Conservation (phyloP, 164 flowering plant species). For the Magnolia sinica region DNA sequence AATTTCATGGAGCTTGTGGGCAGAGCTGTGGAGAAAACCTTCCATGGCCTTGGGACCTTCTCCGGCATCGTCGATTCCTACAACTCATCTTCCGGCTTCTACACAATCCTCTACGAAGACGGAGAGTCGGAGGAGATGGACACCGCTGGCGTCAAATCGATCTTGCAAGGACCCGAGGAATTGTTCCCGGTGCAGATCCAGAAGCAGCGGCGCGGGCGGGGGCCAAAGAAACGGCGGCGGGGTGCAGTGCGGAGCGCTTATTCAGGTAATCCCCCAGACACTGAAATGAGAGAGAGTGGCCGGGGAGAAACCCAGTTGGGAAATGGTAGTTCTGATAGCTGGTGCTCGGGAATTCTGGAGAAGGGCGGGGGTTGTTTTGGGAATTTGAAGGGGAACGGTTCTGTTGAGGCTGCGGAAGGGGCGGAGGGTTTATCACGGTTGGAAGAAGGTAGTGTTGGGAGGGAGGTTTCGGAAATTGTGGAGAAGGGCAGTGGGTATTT, state of each 20-base stretch:
- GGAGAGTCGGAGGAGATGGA: slow-evolving; percentile 66
- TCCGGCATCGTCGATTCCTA: slow-evolving; percentile 47
- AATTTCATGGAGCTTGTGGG: slow-evolving; percentile 62
- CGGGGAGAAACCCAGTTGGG: background rate
- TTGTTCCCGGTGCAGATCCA: slow-evolving; percentile 5
- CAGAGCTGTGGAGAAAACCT: slow-evolving; percentile 45
- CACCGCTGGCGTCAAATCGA: slow-evolving; percentile 27
- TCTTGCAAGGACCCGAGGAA: slow-evolving; percentile 15
- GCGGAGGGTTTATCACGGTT: background rate
- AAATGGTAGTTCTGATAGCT: background rate
- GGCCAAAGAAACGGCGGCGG: slow-evolving; percentile 39
- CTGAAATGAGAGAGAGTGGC: slow-evolving; percentile 10
- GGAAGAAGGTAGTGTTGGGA: background rate
- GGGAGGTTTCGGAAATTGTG: background rate
- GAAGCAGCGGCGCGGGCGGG: slow-evolving; percentile 26
- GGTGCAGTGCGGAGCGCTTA: background rate
- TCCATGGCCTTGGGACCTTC: slow-evolving; percentile 42
- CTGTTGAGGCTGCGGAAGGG: slow-evolving; percentile 11
- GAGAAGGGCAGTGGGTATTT: slow-evolving; percentile 1
- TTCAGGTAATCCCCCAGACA: slow-evolving; percentile 5
- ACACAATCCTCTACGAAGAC: slow-evolving; percentile 46
- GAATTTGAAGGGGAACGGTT: background rate
- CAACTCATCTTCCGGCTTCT: slow-evolving; percentile 43
- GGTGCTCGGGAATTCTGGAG: background rate
- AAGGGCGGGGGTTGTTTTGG: slow-evolving; percentile 4